Base-by-base conservation (phyloP, 306 rosid genomes). In the Cajanus cajan region DNA sequence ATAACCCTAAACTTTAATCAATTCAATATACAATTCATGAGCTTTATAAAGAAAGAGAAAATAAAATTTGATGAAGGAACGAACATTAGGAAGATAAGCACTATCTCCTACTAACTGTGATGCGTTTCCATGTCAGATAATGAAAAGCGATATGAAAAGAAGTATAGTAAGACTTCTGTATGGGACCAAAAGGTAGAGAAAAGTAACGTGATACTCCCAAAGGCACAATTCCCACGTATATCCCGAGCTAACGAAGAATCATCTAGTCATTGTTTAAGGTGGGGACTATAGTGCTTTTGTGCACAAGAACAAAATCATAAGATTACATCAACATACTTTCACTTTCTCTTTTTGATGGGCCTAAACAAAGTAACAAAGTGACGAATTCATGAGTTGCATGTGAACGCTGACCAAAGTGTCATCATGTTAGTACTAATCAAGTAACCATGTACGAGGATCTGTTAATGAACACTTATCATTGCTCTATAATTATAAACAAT, bases 51-150 rank as follows among this genome's bases (percentile, higher is more conserved):
- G 15, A 14, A 4, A 55, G 3, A 57, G n/a, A 76, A 8, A 62
- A 14, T 21, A 66, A 83, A 73, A 66, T 44, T 74, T 36, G 37
- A 79, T 21, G 0, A 4, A 54, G 44, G 22, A 31, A 45, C n/a
- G 24, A 51, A 43, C 2, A 40, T 71, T 21, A 39, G 44, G 63
- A 50, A 73, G 59, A 19, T 44, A 78, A 68, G 6, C 33, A 52
- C 8, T 10, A 67, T 63, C 16, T 33, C 31, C 24, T 31, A 1
- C 28, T 57, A 74, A 81, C 36, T 16, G 65, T 57, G 48, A 50
- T 76, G 86, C 82, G 66, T 63, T 79, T 36, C 82, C 80, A 76
- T 22, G 74, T 78, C 86, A 79, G 45, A 82, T n/a, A 15, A 71
- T 31, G 25, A 70, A 75, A 86, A 76, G 89, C 64, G 57, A 14